Base-by-base conservation (phyloP, 1,284 basidiomycete genomes). In the Mrakiaceae sp. region DNA sequence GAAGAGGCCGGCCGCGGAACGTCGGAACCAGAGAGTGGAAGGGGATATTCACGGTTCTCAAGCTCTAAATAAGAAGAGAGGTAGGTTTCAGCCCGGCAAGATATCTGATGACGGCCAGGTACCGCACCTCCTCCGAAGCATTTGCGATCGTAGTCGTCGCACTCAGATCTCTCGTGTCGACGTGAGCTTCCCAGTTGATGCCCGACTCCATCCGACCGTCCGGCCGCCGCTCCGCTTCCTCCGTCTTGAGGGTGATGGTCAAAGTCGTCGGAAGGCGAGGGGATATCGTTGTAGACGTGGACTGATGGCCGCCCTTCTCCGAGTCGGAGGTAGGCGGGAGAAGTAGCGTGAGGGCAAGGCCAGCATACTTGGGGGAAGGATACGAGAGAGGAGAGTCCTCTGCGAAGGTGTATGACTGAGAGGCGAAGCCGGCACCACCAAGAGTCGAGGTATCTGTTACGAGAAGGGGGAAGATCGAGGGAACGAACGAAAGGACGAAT, bases 391-490 rank as follows among this genome's bases (percentile, higher is more conserved):
- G 49, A 10, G 55, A 40, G 5, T 67, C 27, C 27, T 27, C 27
- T 27, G 1, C 68, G 63, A 77, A 77, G 8, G 70, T 67, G 57
- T 76, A 74, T 0, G 73, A 70, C 66, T 80, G 79, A 5, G 79
- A 80, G 0, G 80, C 79, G 66, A 81, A 81, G 0, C 80, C 80
- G 7, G 79, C 79, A 7, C 79, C 79, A 8, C 79, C 79, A 39
- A 81, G 75, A 0, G 79, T 78, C 12, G 72, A 71, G 62, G 74
- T 80, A 66, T 81, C 78, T 78, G 67, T 11, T 4, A 3, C 10
- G 6, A 47, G 5, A 59, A 11, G n/a, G 44, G 48, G 5, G 58
- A n/a, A 57, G 46, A 50, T 11, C 44, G 42, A 39, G 16, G n/a
- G 44, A 27, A 46, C n/a, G 16, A 27, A 55, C 7, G 62, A 11